phyloP scores from a whole-genome alignment of 2,329 filamentous ascomycete genomes.

The Cyanodermella asteris region DNA sequence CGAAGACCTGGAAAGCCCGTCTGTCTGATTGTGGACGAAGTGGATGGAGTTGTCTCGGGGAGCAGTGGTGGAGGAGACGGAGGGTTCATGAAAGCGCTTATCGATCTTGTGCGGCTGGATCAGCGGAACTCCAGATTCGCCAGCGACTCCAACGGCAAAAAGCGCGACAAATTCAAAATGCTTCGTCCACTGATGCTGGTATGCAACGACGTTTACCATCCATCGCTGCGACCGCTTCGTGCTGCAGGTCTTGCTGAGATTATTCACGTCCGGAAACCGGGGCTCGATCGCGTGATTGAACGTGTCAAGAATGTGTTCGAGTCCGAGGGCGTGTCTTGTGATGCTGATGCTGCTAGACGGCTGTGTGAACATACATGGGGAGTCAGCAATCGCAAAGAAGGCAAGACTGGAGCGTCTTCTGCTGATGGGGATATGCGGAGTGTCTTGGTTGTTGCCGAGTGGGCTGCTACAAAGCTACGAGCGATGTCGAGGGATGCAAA shows the following conservation, averaged over 20 bases:
- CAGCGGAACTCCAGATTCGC: constrained; percentile 47
- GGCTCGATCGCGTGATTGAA: constrained; percentile 62
- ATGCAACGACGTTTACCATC: constrained; percentile 93
- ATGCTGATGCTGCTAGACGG: constrained; percentile 66
- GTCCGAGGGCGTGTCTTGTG: constrained; percentile 70
- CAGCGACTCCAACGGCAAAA: constrained; percentile 26
- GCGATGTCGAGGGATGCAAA: constrained; percentile 18
- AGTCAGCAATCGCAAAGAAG: constrained; percentile 34
- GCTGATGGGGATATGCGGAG: constrained; percentile 38
- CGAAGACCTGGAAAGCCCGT: constrained; percentile 63
- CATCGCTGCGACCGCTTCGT: constrained; percentile 67
- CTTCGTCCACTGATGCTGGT: constrained; percentile 79
- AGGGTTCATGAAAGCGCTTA: constrained; percentile 83
- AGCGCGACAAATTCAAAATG: constrained; percentile 68
- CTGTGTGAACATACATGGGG: constrained; percentile 46
- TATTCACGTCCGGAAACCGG: constrained; percentile 74
- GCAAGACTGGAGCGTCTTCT: constrained; percentile 17
- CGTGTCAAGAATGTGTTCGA: constrained; percentile 69
- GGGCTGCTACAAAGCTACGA: constrained; percentile 39
- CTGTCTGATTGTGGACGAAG: constrained; percentile 88
- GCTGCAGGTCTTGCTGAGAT: constrained; percentile 71
- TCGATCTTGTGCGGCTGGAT: constrained; percentile 70
- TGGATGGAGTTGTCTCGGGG: constrained; percentile 78
- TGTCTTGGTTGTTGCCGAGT: constrained; percentile 42
- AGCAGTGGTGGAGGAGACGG: constrained; percentile 58